These are phyloP conservation scores for Fusarium transvaalense DNA, from an alignment of 2,329 filamentous ascomycete species.

Conservation along the genomic window DNA sequence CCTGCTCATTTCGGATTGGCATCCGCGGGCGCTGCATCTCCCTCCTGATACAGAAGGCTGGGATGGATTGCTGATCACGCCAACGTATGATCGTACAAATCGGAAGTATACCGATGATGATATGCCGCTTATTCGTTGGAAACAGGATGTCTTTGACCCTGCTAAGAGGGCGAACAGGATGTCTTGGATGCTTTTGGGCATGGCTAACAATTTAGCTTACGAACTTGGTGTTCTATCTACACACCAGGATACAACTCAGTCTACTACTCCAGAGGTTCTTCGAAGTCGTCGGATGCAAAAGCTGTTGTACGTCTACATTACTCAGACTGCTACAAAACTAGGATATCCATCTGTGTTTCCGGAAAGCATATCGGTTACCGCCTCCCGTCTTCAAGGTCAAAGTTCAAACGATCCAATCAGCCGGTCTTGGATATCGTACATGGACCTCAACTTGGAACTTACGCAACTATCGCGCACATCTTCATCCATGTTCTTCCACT, in stretches of 20 bases:
- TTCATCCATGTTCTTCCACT: conserved; percentile 44
- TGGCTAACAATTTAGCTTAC: conserved; percentile 38
- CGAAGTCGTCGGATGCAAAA: conserved; percentile 28
- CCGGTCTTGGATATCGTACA: conserved; percentile 26
- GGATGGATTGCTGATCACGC: conserved; percentile 38
- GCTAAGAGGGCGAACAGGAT: conserved; percentile 45
- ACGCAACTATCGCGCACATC: conserved; percentile 35
- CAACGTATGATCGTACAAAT: conserved; percentile 38
- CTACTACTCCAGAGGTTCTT: neutral
- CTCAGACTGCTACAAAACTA: conserved; percentile 28
- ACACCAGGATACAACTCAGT: neutral
- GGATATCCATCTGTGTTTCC: conserved; percentile 26
- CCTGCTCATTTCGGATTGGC: conserved; percentile 45
- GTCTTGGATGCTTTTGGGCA: conserved; percentile 48
- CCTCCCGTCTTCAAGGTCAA: neutral
- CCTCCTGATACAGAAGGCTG: conserved; percentile 44
- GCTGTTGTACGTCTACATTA: conserved; percentile 41
- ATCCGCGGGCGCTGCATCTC: conserved; percentile 39
- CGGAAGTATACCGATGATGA: conserved; percentile 37
- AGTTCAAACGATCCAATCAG: neutral
- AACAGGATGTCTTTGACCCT: conserved; percentile 46
- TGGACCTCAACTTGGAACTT: conserved; percentile 36
- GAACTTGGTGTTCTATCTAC: conserved; percentile 40
- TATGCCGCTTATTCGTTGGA: conserved; percentile 42
- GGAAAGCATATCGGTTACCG: conserved; percentile 14